A percentile compares a stretch with the other conserved stretches of the same genome.
These are phyloP conservation scores for Anisodus acutangulus DNA, from an alignment of 257 asterid species.

Conservation along the genomic window DNA sequence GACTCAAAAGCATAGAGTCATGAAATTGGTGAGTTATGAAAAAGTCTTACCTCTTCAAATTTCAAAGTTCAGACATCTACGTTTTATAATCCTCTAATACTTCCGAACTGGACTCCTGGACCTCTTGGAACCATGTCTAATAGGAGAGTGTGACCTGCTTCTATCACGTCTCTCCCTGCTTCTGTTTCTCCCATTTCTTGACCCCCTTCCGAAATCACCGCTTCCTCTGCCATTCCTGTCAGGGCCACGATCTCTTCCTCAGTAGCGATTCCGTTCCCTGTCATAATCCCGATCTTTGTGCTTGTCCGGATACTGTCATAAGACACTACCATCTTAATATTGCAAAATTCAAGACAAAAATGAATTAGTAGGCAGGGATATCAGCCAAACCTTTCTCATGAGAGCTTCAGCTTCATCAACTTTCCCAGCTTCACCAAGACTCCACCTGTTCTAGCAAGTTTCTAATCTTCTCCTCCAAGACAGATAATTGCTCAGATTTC, in stretches of 20 bases:
- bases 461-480: slow-evolving; percentile 92
- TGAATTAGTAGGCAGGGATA: not conserved
- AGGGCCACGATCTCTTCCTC: slow-evolving; percentile 59
- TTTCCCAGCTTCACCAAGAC: slow-evolving; percentile 98
- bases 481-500: slow-evolving; percentile 84
- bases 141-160: slow-evolving; percentile 88
- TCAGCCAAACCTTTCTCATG: slow-evolving; percentile 81
- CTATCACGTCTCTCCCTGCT: slow-evolving; percentile 81
- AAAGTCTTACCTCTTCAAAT: slow-evolving; percentile 81
- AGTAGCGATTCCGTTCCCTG: slow-evolving; percentile 58
- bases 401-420: slow-evolving; percentile 99
- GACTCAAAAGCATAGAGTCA: slow-evolving; percentile 67
- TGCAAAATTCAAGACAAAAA: not conserved
- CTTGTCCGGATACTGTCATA: slow-evolving; percentile 41
- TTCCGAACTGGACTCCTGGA: slow-evolving; percentile 73
- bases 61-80: slow-evolving; percentile 57
- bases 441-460: slow-evolving; percentile 96
- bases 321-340: slow-evolving; percentile 3
- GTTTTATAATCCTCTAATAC: slow-evolving; percentile 56
- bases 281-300: slow-evolving; percentile 60
- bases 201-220: slow-evolving; percentile 60
- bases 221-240: slow-evolving; percentile 68
- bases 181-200: slow-evolving; percentile 77
- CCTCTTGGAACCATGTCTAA: slow-evolving; percentile 64
- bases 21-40: slow-evolving; percentile 47